Conservation (phyloP, 345 rosid species). For the Psidium friedrichsthalianum region DNA sequence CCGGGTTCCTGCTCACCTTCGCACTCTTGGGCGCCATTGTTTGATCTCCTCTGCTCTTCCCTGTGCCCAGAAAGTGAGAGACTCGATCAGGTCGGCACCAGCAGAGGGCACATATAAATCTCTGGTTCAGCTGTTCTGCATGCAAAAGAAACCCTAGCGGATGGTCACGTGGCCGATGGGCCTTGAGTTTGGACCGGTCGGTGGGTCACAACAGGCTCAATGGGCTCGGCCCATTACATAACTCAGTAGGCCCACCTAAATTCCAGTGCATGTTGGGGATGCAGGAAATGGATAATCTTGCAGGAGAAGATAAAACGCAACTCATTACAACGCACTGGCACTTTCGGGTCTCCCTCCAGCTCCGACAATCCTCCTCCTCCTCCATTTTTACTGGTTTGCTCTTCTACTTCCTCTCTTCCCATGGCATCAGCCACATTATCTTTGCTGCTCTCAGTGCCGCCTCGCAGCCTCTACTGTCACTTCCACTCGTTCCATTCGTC, state of each 20-base stretch:
- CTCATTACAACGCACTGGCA: not conserved
- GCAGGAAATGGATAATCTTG: not conserved
- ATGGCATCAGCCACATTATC: not conserved
- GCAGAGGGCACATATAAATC: not conserved
- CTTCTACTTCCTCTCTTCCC: not conserved
- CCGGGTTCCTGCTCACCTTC: slow-evolving; percentile 41
- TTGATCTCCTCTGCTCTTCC: not conserved
- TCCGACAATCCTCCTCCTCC: not conserved
- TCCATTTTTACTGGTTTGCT: not conserved
- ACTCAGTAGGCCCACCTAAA: not conserved
- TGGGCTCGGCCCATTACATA: not conserved
- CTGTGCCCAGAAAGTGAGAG: not conserved
- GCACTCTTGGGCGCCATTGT: slow-evolving; percentile 36
- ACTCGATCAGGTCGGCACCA: not conserved
- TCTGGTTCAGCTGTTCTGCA: not conserved
- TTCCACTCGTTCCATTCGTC: not conserved
- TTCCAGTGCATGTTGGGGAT: not conserved
- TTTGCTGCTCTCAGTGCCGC: not conserved
- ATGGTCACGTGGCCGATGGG: not conserved
- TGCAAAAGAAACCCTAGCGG: not conserved
- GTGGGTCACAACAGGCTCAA: not conserved
- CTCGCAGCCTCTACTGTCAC: not conserved
- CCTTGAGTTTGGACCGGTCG: not conserved
- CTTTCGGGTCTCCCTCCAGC: not conserved
- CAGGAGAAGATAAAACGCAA: not conserved